Evolutionary conservation across 148 eudicot genomes (phyloP).

Genomic region (Talinum fruticosum): DNA sequence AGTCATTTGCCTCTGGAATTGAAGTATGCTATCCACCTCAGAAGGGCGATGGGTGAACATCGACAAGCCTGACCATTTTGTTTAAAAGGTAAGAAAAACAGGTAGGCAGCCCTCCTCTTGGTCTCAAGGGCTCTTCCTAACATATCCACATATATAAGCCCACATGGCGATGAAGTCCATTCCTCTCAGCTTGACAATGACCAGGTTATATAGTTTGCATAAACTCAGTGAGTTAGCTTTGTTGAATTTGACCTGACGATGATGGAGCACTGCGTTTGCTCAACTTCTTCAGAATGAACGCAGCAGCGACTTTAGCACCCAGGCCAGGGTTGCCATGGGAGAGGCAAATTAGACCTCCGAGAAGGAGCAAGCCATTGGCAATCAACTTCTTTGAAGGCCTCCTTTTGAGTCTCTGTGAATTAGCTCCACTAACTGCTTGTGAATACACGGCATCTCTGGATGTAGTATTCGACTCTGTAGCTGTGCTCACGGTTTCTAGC

Average conservation of each 20-base stretch:
- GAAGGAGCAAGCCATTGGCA: constrained; percentile 58
- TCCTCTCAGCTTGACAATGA: background rate
- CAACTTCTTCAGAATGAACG: constrained; percentile 59
- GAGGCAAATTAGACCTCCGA: constrained; percentile 72
- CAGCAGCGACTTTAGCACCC: constrained; percentile 73
- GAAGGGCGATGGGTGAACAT: background rate
- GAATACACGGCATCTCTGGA: constrained; percentile 10
- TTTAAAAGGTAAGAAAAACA: background rate
- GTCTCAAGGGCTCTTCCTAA: background rate
- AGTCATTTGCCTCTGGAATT: background rate
- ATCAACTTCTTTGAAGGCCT: constrained; percentile 63
- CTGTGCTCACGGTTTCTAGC: constrained; percentile 33
- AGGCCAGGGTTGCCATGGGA: constrained; percentile 63
- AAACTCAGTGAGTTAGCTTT: constrained; percentile 17
- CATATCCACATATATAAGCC: background rate
- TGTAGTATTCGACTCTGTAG: constrained; percentile 10
- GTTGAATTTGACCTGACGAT: constrained; percentile 28
- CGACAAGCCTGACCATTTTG: background rate
- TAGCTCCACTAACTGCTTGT: constrained; percentile 20
- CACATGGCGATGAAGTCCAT: background rate
- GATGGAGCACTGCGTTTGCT: constrained; percentile 40
- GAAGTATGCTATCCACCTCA: background rate
- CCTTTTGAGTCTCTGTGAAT: constrained; percentile 29
- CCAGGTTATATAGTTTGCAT: background rate
- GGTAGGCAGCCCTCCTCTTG: background rate